phyloP scores from a whole-genome alignment of 345 rosid species.

The Melaleuca alternifolia region DNA sequence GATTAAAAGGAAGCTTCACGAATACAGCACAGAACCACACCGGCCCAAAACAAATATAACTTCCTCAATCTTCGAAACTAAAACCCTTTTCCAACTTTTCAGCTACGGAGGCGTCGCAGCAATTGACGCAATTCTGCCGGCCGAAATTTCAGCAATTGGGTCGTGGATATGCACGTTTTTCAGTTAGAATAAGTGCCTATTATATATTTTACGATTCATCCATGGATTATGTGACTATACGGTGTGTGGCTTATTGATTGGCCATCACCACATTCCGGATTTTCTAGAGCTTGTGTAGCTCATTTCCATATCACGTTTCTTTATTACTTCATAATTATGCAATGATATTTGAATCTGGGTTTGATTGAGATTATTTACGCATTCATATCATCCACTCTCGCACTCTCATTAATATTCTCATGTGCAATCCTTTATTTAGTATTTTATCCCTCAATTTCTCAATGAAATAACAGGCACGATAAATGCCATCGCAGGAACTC shows the following conservation, averaged over 20 bases:
- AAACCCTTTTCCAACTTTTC: background rate
- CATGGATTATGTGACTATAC: too few relatives aligned
- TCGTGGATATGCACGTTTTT: background rate
- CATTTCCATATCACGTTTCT: too few relatives aligned
- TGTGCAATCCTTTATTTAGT: too few relatives aligned
- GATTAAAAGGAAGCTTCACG: background rate
- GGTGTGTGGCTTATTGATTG: background rate
- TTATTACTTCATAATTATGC: too few relatives aligned
- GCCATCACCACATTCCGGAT: background rate
- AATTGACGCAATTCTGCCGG: background rate
- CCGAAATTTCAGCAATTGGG: background rate
- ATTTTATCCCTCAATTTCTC: too few relatives aligned
- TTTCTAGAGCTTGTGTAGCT: too few relatives aligned
- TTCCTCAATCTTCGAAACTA: background rate
- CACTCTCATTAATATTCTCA: too few relatives aligned
- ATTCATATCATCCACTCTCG: too few relatives aligned
- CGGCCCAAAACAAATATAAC: background rate
- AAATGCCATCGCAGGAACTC: too few relatives aligned
- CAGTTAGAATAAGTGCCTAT: constrained; percentile 2
- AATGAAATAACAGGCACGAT: too few relatives aligned
- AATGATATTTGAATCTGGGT: too few relatives aligned
- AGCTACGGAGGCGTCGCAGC: background rate
- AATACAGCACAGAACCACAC: background rate
- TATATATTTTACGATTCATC: background rate
- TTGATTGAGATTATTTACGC: too few relatives aligned